Percentiles rank a stretch among this genome's conserved stretches.
Conservation (phyloP, 805 yeast species). For the Myxozyma monticola region DNA sequence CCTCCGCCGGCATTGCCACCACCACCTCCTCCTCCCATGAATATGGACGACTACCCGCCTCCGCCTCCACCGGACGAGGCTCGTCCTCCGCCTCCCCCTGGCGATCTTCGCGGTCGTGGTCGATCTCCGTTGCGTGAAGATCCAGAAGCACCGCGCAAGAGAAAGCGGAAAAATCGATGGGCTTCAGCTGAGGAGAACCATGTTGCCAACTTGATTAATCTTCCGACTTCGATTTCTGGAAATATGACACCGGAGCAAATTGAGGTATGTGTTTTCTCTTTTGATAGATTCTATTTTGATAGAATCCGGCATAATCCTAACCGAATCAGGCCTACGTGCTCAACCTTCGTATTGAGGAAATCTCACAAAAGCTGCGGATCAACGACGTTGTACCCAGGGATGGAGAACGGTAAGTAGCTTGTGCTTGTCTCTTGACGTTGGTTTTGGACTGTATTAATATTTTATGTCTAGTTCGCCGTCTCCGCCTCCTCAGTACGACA, state of each 20-base stretch:
- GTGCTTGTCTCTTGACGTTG: neutral
- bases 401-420: slow-evolving; percentile 41
- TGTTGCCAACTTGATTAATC: slow-evolving; percentile 32
- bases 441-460: neutral
- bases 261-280: slow-evolving; percentile 45
- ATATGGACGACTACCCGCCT: neutral
- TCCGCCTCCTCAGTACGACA: slow-evolving; percentile 91
- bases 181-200: slow-evolving; percentile 36
- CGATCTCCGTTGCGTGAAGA: slow-evolving; percentile 9
- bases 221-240: slow-evolving; percentile 50
- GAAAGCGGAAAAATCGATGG: slow-evolving; percentile 37
- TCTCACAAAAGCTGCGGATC: slow-evolving; percentile 59
- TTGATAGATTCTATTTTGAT: too few relatives aligned
- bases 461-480: slow-evolving; percentile 57
- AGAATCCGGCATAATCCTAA: neutral
- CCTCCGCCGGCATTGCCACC: slow-evolving; percentile 28
- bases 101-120: slow-evolving; percentile 10
- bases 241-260: slow-evolving; percentile 73
- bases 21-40: slow-evolving; percentile 18
- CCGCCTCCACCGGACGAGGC: slow-evolving; percentile 22
- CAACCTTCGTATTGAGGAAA: slow-evolving; percentile 75
- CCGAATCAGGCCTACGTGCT: slow-evolving; percentile 51
- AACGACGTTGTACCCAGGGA: slow-evolving; percentile 51
- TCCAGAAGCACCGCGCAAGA: slow-evolving; percentile 9
- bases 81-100: slow-evolving; percentile 7